Evolutionary conservation across 495 filamentous ascomycete species (phyloP).

Genomic region (Tuber umbilicatum): DNA sequence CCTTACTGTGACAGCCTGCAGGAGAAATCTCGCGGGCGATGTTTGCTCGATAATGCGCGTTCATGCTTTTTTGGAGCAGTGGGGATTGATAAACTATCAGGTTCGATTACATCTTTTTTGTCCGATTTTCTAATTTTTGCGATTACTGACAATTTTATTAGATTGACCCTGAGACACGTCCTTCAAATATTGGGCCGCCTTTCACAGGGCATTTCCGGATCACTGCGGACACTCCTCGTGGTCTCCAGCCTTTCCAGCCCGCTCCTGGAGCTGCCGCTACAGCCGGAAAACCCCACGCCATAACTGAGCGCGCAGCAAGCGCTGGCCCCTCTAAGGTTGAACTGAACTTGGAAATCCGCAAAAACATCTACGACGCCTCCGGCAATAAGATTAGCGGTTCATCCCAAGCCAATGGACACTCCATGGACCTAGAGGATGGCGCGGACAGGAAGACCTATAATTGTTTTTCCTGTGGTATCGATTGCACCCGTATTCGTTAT

Average conservation of each 20-base stretch:
- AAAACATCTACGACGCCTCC: constrained; percentile 90
- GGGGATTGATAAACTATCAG: constrained; percentile 98
- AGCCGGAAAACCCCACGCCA: constrained; percentile 62
- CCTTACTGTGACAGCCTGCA: constrained; percentile 93
- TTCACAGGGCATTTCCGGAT: constrained; percentile 97
- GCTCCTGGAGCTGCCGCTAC: constrained; percentile 67
- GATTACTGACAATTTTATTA: constrained; percentile 42
- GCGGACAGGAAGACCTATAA: constrained; percentile 60
- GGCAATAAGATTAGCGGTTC: constrained; percentile 66
- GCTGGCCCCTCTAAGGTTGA: constrained; percentile 65
- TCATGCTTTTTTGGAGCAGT: constrained; percentile 97
- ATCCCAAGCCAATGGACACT: constrained; percentile 64
- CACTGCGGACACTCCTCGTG: constrained; percentile 87
- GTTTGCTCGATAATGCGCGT: constrained; percentile 99
- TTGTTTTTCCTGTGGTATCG: constrained; percentile 84
- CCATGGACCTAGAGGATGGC: constrained; percentile 56
- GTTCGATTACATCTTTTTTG: constrained; percentile 47
- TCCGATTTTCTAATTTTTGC: neutral
- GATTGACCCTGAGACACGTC: constrained; percentile 92
- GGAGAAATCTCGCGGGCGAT: constrained; percentile 91
- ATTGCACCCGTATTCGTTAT: constrained; percentile 87
- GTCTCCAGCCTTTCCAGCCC: constrained; percentile 89
- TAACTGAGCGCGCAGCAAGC: constrained; percentile 69
- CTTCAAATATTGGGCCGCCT: constrained; percentile 90
- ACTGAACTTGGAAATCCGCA: constrained; percentile 79